Conservation (phyloP, 768 basidiomycete species). For the Trametes punicea region DNA sequence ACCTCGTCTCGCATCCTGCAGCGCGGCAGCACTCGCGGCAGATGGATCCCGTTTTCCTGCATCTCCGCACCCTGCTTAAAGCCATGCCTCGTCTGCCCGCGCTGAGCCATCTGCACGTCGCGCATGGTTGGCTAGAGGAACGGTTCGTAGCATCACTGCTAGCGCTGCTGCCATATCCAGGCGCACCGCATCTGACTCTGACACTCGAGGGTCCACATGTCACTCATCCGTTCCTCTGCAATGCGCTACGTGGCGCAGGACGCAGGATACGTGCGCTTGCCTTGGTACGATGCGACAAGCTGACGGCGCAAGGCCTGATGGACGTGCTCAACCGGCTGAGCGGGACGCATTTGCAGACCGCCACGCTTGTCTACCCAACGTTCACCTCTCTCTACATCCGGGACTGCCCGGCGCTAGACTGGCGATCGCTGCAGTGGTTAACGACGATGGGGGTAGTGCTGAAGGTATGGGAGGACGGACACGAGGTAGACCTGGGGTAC, state of each 20-base stretch:
- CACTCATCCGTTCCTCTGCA: conserved; percentile 22
- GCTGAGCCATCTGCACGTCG: conserved; percentile 22
- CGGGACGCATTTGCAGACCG: conserved; percentile 5
- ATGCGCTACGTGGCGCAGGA: conserved; percentile 5
- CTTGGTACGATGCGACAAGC: conserved; percentile 14
- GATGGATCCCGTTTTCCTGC: conserved; percentile 10
- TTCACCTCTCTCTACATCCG: conserved; percentile 15
- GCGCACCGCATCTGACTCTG: conserved; percentile 23
- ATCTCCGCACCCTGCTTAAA: conserved; percentile 24
- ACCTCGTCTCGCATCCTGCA: conserved; percentile 36
- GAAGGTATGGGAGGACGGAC: conserved; percentile 19
- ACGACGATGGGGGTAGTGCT: conserved; percentile 11
- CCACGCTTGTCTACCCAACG: neutral
- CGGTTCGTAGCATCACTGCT: conserved; percentile 26
- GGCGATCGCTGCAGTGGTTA: conserved; percentile 18
- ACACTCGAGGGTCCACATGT: conserved; percentile 23
- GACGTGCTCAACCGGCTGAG: conserved; percentile 12
- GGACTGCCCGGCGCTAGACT: conserved; percentile 20
- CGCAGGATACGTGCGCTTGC: conserved; percentile 15
- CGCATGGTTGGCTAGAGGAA: conserved; percentile 26
- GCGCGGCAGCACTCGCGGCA: neutral
- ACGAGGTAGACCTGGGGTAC: conserved; percentile 18
- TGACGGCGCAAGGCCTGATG: conserved; percentile 17
- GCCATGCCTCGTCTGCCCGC: conserved; percentile 24
- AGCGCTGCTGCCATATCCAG: conserved; percentile 14